Evolutionary conservation across 2,329 filamentous ascomycete genomes (phyloP), one percentile per base, ranked within the genome.

Genomic region (Alternaria rosae): DNA sequence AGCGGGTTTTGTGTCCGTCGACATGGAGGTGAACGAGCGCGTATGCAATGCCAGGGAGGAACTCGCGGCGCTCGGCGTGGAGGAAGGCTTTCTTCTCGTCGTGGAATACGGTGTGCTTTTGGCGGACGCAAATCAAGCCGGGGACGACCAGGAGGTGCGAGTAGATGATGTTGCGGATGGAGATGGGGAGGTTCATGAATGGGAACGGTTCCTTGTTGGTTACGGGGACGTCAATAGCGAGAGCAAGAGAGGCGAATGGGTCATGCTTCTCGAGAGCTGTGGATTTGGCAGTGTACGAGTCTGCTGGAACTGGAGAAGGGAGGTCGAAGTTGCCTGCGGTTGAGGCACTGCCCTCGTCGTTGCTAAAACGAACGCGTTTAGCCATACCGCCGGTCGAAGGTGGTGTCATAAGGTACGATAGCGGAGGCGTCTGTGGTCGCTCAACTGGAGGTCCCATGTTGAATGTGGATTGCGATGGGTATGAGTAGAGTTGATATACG

Each of bases 1-100:
- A 72, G 12, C 57, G 64, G 3, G 61, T 55, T 17, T 72, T 73
- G 28, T 23, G 54, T 0, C 66, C 72, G 25, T 62, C 57, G 2
- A 72, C 65, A 1, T 53, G 59, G 44, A 55, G 28, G 21, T 73
- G 71, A 3, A 62, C 45, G 3, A 72, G 64, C 0, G 67, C 70
- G 44, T 69, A 71, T 2, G 70, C 59, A 26, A 76, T 72, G 8
- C 75, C 72, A 0, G 75, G 71, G 1, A 72, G 62, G 2, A 74
- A 65, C 3, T 60, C 47, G 15, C 69, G 69, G 28, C 50, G 56
- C n/a, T 71, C 64, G 7, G 61, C 32, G 28, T 69, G 69, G 11
- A 72, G 57, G 42, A 66, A 71, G 0, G 67, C 62, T 17, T 57
- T 56, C 4, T 61, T 54, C 6, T 65, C 62, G 12, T 69, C 47